These are phyloP conservation scores for Asclepias syriaca DNA, from an alignment of 257 asterid species.

Conservation along the genomic window DNA sequence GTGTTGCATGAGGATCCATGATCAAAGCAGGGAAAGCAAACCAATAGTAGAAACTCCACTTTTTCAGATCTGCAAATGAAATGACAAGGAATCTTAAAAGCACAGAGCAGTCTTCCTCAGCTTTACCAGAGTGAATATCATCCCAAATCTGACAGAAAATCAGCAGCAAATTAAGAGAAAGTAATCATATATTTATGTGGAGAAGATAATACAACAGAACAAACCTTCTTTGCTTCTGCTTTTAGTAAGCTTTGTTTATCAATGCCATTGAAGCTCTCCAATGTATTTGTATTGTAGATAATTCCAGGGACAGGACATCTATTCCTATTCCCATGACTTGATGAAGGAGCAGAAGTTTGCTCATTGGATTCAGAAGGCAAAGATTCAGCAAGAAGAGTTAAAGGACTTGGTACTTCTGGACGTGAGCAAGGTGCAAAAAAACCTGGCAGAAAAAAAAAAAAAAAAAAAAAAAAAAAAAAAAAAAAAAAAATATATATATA, in stretches of 20 bases:
- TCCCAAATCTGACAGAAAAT: slow-evolving; percentile 70
- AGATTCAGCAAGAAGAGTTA: slow-evolving; percentile 80
- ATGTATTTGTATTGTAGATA: slow-evolving; percentile 78
- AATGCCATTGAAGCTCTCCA: slow-evolving; percentile 71
- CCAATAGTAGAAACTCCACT: slow-evolving; percentile 89
- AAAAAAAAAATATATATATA: no score
- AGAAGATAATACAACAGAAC: neutral
- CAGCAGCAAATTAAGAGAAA: slow-evolving; percentile 12
- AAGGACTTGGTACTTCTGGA: slow-evolving; percentile 59
- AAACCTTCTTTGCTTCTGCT: slow-evolving; percentile 72
- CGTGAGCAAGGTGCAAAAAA: slow-evolving; percentile 85
- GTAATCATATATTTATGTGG: neutral
- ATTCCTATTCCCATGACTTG: slow-evolving; percentile 72
- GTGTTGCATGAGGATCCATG: slow-evolving; percentile 82
- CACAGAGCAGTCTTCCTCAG: slow-evolving; percentile 60
- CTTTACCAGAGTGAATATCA: slow-evolving; percentile 74
- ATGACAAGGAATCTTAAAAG: slow-evolving; percentile 79
- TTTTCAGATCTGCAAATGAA: slow-evolving; percentile 96
- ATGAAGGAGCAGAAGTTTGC: slow-evolving; percentile 24
- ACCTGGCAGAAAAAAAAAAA: slow-evolving; percentile 42
- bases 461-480: no score
- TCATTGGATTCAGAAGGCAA: slow-evolving; percentile 57
- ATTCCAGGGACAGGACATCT: slow-evolving; percentile 82
- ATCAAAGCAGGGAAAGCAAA: slow-evolving; percentile 90
- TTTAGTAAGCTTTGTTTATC: slow-evolving; percentile 63